Percentiles rank a stretch among this genome's conserved stretches.
Evolutionary conservation across 257 asterid genomes (phyloP).

Genomic region (Solanum okadae): DNA sequence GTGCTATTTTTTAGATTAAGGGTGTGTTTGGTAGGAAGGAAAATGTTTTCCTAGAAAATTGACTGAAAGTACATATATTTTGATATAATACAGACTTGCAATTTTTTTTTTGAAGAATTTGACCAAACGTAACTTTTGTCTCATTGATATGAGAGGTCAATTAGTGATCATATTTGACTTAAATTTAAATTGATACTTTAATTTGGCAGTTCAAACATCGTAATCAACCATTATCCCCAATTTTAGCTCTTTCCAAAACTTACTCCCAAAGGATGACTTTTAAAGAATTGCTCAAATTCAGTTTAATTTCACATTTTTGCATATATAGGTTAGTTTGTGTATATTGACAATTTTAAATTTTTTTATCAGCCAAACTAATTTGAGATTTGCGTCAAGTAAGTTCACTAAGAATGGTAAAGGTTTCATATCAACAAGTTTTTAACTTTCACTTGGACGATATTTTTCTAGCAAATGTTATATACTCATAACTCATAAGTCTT

Average conservation of each 20-base stretch:
- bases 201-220: slow-evolving; percentile 17
- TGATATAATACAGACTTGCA: neutral
- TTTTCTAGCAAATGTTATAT: neutral
- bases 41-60: too few species aligned
- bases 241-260: neutral
- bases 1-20: neutral
- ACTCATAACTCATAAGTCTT: neutral
- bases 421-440: neutral
- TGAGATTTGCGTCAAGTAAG: neutral
- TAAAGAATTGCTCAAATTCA: neutral
- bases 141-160: neutral
- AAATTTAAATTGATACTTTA: neutral
- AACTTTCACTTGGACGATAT: neutral
- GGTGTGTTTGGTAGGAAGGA: too few species aligned
- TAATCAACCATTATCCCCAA: slow-evolving; percentile 5
- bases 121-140: neutral
- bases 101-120: too few species aligned
- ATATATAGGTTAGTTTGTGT: neutral
- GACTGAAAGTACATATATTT: neutral
- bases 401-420: neutral
- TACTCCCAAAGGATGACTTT: neutral
- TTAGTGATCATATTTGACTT: neutral
- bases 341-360: neutral
- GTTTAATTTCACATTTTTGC: neutral
- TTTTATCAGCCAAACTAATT: neutral